These are phyloP conservation scores for Fomitopsis palustris DNA, from an alignment of 1,284 basidiomycete genomes.

Conservation along the genomic window DNA sequence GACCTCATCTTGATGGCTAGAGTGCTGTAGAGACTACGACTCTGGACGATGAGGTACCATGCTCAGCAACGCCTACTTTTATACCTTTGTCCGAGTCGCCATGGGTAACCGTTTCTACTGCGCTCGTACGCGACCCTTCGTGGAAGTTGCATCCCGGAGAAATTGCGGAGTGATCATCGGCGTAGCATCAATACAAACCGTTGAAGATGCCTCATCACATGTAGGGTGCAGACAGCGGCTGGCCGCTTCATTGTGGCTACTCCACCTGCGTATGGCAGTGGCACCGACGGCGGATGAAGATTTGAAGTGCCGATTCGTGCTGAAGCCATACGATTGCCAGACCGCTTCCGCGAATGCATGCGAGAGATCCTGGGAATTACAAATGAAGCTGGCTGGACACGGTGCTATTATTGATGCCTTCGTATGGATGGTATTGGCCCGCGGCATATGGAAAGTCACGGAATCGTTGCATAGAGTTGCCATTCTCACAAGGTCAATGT, in stretches of 20 bases:
- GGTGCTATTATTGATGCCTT: background rate
- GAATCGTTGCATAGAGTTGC: background rate
- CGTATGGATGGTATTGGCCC: background rate
- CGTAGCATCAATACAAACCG: background rate
- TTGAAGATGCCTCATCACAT: background rate
- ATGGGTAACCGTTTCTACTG: background rate
- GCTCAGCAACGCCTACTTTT: background rate
- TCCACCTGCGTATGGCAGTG: background rate
- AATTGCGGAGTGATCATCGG: conserved; percentile 1
- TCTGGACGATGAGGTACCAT: conserved; percentile 1
- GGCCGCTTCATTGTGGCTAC: background rate
- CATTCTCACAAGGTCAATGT: background rate
- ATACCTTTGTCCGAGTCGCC: conserved; percentile 4
- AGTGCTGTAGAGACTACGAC: background rate
- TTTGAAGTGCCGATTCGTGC: background rate
- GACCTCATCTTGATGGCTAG: conserved; percentile 19
- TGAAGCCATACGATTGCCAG: background rate
- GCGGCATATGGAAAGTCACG: background rate
- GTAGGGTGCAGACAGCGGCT: background rate
- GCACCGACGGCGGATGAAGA: background rate
- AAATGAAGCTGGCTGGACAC: background rate
- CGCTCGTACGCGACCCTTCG: background rate
- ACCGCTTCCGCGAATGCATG: background rate
- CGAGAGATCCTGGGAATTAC: background rate
- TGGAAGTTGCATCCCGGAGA: conserved; percentile 1